Conservation (phyloP, 2,329 filamentous ascomycete species). For the Colletotrichum nymphaeae region DNA sequence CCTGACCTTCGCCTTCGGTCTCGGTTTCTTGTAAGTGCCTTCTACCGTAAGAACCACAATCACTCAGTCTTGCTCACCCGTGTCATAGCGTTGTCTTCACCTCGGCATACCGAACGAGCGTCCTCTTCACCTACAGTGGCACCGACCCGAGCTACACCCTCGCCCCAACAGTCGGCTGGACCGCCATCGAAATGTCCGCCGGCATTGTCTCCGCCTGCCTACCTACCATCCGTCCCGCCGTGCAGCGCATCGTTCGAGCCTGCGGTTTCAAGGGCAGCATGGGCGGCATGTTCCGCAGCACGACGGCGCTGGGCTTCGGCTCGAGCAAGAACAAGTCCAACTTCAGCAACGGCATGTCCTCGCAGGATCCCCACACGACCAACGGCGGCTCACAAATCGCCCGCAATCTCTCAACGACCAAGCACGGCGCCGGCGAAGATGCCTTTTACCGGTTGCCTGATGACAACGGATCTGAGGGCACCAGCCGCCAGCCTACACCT, state of each 20-base stretch:
- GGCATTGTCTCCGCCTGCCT: slow-evolving; percentile 66
- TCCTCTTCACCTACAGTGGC: slow-evolving; percentile 56
- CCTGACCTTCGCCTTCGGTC: slow-evolving; percentile 55
- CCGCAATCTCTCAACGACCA: slow-evolving; percentile 16
- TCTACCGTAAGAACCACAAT: fast-evolving
- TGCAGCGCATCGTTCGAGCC: slow-evolving; percentile 50
- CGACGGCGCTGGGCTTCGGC: slow-evolving; percentile 38
- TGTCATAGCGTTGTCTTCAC: slow-evolving; percentile 55
- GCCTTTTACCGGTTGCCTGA: slow-evolving; percentile 48
- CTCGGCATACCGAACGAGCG: slow-evolving; percentile 58
- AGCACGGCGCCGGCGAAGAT: slow-evolving; percentile 31
- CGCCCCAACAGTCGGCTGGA: slow-evolving; percentile 59
- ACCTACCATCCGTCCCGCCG: slow-evolving; percentile 61
- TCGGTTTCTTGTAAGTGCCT: slow-evolving; percentile 55
- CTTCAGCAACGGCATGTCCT: slow-evolving; percentile 34
- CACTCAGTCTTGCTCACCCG: neutral
- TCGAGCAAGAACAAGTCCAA: slow-evolving; percentile 38
- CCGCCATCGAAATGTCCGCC: slow-evolving; percentile 58
- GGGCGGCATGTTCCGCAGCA: slow-evolving; percentile 44
- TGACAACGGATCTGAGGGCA: slow-evolving; percentile 42
- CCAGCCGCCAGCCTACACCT: slow-evolving; percentile 6
- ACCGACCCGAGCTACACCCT: slow-evolving; percentile 59
- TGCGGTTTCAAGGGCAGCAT: slow-evolving; percentile 52
- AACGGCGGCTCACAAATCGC: slow-evolving; percentile 9
- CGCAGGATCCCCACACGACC: slow-evolving; percentile 20